Percentiles rank a stretch among this genome's conserved stretches.
Conservation (phyloP, 495 filamentous ascomycete species). For the Sphaerosporella brunnea region DNA sequence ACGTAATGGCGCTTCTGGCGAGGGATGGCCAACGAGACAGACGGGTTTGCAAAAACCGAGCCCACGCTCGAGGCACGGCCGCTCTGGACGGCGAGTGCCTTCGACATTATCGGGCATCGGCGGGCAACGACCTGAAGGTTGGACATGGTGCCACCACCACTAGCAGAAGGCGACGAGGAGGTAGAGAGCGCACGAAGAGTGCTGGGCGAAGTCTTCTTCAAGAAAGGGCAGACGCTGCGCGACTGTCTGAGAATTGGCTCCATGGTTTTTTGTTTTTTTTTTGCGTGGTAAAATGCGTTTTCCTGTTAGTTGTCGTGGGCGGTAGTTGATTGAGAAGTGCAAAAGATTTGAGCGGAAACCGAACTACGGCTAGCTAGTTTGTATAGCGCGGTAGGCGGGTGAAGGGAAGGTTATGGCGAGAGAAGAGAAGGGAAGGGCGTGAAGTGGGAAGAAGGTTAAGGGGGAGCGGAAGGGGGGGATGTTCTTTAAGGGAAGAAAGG, state of each 20-base stretch:
- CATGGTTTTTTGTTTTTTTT: constrained; percentile 36
- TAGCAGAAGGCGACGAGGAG: constrained; percentile 45
- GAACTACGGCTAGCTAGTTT: neutral
- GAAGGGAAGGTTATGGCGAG: neutral
- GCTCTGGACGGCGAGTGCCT: constrained; percentile 81
- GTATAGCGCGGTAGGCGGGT: neutral
- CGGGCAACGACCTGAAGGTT: constrained; percentile 88
- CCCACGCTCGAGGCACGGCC: constrained; percentile 34
- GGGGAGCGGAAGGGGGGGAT: too few species aligned
- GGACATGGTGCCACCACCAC: constrained; percentile 79
- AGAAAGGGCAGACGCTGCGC: constrained; percentile 86
- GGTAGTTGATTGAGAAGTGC: too few species aligned
- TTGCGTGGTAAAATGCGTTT: neutral
- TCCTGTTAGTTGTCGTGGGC: too few species aligned
- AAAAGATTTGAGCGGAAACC: neutral
- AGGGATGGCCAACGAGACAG: constrained; percentile 19
- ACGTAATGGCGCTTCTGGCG: constrained; percentile 23
- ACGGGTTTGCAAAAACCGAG: constrained; percentile 15
- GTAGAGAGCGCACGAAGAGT: constrained; percentile 81
- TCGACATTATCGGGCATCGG: constrained; percentile 96
- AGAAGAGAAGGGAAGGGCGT: neutral
- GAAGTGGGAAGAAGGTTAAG: neutral
- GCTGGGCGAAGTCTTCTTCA: constrained; percentile 80
- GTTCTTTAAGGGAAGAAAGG: too few species aligned
- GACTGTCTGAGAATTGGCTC: constrained; percentile 88